Percentiles rank a stretch among this genome's conserved stretches.
Conservation (phyloP, 2,329 filamentous ascomycete species). For the Exophiala viscosa region DNA sequence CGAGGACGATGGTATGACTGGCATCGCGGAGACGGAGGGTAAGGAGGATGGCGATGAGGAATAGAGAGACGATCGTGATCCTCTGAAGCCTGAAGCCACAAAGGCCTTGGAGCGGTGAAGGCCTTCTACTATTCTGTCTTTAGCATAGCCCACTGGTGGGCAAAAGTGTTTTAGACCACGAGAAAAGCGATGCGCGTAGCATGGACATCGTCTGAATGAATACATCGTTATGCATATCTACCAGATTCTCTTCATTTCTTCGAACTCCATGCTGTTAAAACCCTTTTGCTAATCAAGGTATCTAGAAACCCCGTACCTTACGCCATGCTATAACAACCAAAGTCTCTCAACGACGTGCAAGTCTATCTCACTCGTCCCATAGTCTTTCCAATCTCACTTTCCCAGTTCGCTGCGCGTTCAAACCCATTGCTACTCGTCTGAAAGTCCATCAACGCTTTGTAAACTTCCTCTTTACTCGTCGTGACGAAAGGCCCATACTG, state of each 20-base stretch:
- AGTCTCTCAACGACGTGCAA: no score
- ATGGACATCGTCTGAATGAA: no score
- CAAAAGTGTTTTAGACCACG: no score
- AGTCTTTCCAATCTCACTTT: slow-evolving; percentile 79
- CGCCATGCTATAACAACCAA: no score
- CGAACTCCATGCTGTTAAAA: no score
- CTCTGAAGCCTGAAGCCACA: neutral
- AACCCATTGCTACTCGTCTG: slow-evolving; percentile 72
- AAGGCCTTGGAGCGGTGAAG: neutral
- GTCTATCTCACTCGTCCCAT: slow-evolving; percentile 46
- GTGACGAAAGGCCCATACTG: slow-evolving; percentile 87
- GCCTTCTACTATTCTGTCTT: neutral
- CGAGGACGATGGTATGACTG: slow-evolving; percentile 63
- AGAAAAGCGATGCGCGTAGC: no score
- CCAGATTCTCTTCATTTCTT: no score
- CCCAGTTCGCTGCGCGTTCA: slow-evolving; percentile 73
- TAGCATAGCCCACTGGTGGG: neutral
- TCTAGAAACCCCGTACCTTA: no score
- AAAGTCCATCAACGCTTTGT: slow-evolving; percentile 73
- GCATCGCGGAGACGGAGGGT: slow-evolving; percentile 53
- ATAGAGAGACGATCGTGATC: slow-evolving; percentile 25
- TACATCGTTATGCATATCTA: no score
- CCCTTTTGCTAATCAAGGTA: no score
- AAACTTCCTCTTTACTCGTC: slow-evolving; percentile 66
- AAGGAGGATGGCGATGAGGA: slow-evolving; percentile 56